These are phyloP conservation scores for Hsuehochloa calcarea DNA, from an alignment of 176 grass and related monocot species.

Conservation along the genomic window DNA sequence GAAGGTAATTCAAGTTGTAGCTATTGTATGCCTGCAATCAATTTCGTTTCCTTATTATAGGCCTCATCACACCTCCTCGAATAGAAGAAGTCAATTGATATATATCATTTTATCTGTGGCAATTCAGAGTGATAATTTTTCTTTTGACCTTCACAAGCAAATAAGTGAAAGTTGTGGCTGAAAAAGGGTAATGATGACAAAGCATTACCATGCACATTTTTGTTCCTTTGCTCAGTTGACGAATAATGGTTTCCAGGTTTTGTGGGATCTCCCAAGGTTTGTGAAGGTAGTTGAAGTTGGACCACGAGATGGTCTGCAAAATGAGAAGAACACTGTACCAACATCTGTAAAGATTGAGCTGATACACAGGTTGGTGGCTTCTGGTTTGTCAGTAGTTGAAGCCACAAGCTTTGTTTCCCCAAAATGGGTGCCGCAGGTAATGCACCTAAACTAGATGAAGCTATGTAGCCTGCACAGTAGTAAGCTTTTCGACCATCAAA, in stretches of 20 bases:
- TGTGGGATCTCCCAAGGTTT: slow-evolving; percentile 61
- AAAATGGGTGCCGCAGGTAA: slow-evolving; percentile 97
- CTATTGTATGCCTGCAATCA: not conserved
- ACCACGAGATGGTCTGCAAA: slow-evolving; percentile 87
- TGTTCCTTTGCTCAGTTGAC: slow-evolving; percentile 17
- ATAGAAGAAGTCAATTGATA: not conserved
- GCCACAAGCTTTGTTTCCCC: slow-evolving; percentile 99
- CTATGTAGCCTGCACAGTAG: not conserved
- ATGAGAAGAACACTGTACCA: slow-evolving; percentile 70
- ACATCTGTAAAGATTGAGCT: slow-evolving; percentile 86
- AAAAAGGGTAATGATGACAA: not conserved
- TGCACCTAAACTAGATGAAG: not conserved
- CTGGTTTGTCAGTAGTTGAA: slow-evolving; percentile 79
- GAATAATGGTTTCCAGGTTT: slow-evolving; percentile 48
- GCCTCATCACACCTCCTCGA: not conserved
- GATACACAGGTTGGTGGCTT: slow-evolving; percentile 75
- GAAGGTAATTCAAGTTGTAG: slow-evolving; percentile 51
- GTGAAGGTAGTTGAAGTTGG: slow-evolving; percentile 96
- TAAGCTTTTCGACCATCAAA: not conserved
- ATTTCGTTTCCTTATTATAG: not conserved
- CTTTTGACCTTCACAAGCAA: not conserved
- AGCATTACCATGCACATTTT: not conserved
- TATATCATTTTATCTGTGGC: not conserved
- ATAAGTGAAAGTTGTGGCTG: not conserved
- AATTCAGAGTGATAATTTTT: not conserved